Evolutionary conservation across 2,329 filamentous ascomycete genomes (phyloP).

Genomic region (Capronia americana): DNA sequence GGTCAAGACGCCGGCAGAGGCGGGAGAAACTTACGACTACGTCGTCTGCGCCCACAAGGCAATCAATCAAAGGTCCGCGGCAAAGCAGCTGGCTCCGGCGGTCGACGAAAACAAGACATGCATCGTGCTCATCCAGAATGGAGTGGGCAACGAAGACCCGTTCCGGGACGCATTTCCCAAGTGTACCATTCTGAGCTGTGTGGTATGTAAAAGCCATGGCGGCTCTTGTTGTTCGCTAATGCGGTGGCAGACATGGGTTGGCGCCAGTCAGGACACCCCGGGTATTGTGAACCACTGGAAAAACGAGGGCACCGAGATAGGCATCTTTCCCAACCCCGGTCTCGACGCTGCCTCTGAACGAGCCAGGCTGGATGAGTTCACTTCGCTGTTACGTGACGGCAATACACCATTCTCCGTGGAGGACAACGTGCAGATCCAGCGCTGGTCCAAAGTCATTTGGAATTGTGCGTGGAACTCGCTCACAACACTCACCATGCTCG

Average conservation of each 20-base stretch:
- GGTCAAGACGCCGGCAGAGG: conserved; percentile 48
- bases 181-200: conserved; percentile 47
- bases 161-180: conserved; percentile 45
- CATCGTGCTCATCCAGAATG: conserved; percentile 51
- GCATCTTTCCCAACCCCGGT: conserved; percentile 54
- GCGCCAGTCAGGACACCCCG: conserved; percentile 58
- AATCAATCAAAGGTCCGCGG: conserved; percentile 50
- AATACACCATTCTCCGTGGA: conserved; percentile 48
- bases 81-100: conserved; percentile 45
- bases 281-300: conserved; percentile 59
- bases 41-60: conserved; percentile 51
- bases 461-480: conserved; percentile 52
- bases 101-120: conserved; percentile 47
- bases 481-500: conserved; percentile 52
- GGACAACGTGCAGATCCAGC: conserved; percentile 47
- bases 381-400: conserved; percentile 50
- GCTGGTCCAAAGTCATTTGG: conserved; percentile 53
- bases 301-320: conserved; percentile 63
- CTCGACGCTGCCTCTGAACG: conserved; percentile 45
- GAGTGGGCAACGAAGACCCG: conserved; percentile 51
- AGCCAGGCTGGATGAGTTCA: conserved; percentile 51
- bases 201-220: conserved; percentile 48
- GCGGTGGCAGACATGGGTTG: conserved; percentile 57
- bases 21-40: conserved; percentile 44
- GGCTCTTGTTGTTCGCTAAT: not conserved